Base-by-base conservation (phyloP, 73 alveolate genomes). In the Uronychia binucleata region DNA sequence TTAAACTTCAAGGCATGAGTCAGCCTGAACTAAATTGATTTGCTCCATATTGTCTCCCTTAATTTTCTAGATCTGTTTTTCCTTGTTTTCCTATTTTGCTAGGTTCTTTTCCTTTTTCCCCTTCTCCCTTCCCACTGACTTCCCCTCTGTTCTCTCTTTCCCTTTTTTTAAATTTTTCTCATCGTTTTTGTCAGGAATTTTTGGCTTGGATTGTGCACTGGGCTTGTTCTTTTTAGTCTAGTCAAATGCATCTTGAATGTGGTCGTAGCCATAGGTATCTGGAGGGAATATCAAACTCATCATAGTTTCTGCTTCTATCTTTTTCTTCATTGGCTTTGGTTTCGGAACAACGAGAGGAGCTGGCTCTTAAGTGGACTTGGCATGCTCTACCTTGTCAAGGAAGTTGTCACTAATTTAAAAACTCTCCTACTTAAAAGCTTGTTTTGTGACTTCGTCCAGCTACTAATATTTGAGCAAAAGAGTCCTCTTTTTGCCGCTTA, bases 361-460 rank as follows among this genome's bases (percentile, higher is more conserved):
- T 5, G 67, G 67, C 19, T 46, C 67, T 46, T 5, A 46, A 46
- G 67, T 11, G 19, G 67, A 11, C 19, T 46, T 46, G 5, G 67
- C 67, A 46, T 46, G 67, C n/a, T 19, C 67, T 11, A 46, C 67
- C 67, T 11, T 46, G 5, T 46, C 67, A 46, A 46, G 67, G 19
- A 46, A 46, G 19, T 46, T 46, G 19, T 46, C 19, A 46, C 67
- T 46, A 19, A 46, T 11, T 46, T 5, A 46, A 46, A 46, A 5
- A 5, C 19, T 46, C 19, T 19, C 67, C 75, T 87, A 86, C 46
- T 87, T 87, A 35, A 87, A 87, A 33, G 89, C 89, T 74, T 87
- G 85, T 58, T 87, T 87, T 14, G 93, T 87, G 19, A 59, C 77
- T 8, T 60, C 78, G 74, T 87, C 93, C 26, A 87, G 75, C 26